phyloP scores from a whole-genome alignment of 2,329 filamentous ascomycete genomes.

The Sporothrix euskadiensis region DNA sequence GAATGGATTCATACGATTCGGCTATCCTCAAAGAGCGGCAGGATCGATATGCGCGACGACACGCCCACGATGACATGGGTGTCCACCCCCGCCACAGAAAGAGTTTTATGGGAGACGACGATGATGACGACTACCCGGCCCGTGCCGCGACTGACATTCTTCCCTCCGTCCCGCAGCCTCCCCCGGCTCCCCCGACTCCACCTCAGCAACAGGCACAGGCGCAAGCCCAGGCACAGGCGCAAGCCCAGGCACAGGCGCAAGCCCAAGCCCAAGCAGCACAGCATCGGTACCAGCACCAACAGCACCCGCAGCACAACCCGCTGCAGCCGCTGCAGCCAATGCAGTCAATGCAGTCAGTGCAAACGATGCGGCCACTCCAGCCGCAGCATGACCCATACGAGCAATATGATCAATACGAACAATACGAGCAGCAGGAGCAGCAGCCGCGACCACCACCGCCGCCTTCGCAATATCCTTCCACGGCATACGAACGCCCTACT shows the following conservation, averaged over 20 bases:
- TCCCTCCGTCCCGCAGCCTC: slow-evolving; percentile 41
- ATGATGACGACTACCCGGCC: slow-evolving; percentile 56
- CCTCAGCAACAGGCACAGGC: slow-evolving; percentile 27
- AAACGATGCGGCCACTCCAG: slow-evolving; percentile 30
- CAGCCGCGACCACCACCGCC: slow-evolving; percentile 26
- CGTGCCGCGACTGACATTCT: slow-evolving; percentile 43
- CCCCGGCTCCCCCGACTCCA: slow-evolving; percentile 31
- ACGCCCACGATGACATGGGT: slow-evolving; percentile 33
- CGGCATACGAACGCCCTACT: slow-evolving; percentile 42
- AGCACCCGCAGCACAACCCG: not conserved
- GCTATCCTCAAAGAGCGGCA: not conserved
- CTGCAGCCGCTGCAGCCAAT: slow-evolving; percentile 1
- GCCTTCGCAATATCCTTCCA: slow-evolving; percentile 28
- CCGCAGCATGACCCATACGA: not conserved
- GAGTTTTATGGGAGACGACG: slow-evolving; percentile 62
- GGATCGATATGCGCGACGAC: slow-evolving; percentile 37
- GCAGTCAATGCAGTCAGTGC: not conserved
- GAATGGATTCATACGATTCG: not conserved
- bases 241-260: not conserved
- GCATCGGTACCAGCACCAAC: not conserved
- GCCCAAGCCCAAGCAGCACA: not conserved
- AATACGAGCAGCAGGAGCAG: slow-evolving; percentile 29
- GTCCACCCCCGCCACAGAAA: slow-evolving; percentile 37
- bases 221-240: not conserved
- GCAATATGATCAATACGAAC: not conserved